These are phyloP conservation scores for Sabuloglossum arenarium DNA, from an alignment of 495 filamentous ascomycete genomes.

Conservation along the genomic window DNA sequence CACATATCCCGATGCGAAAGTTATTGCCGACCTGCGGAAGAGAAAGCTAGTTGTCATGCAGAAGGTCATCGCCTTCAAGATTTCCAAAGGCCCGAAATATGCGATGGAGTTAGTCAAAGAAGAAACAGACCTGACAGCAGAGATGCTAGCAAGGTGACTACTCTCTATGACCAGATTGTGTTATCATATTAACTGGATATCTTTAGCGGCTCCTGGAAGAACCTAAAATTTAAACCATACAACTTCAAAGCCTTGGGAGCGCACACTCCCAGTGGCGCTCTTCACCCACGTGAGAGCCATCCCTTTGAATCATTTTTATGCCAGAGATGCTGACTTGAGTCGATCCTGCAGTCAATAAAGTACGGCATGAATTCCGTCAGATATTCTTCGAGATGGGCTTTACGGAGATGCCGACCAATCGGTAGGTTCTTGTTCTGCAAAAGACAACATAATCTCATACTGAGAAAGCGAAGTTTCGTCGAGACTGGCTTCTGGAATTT, in stretches of 20 bases:
- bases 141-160: constrained; percentile 60
- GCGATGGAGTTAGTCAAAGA: constrained; percentile 71
- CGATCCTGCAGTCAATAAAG: constrained; percentile 52
- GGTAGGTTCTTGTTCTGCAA: constrained; percentile 14
- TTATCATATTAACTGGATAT: constrained; percentile 5
- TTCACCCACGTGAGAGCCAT: constrained; percentile 43
- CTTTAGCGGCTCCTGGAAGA: constrained; percentile 54
- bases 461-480: constrained; percentile 41
- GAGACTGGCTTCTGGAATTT: constrained; percentile 99
- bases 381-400: constrained; percentile 95
- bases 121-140: constrained; percentile 83
- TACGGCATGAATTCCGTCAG: constrained; percentile 77
- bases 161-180: not conserved
- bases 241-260: constrained; percentile 89
- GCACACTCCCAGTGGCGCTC: constrained; percentile 53
- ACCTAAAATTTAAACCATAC: constrained; percentile 80
- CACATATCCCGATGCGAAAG: constrained; percentile 46
- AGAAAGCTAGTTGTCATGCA: constrained; percentile 62
- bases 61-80: constrained; percentile 69
- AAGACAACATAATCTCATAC: constrained; percentile 7
- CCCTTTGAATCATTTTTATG: not conserved
- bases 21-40: constrained; percentile 63
- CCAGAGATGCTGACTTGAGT: not conserved
- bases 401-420: constrained; percentile 62
- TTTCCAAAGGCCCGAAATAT: constrained; percentile 72